A percentile compares a stretch with the other conserved stretches of the same genome.
Evolutionary conservation across 2,329 filamentous ascomycete genomes (phyloP).

Genomic region (Talaromyces sp.): DNA sequence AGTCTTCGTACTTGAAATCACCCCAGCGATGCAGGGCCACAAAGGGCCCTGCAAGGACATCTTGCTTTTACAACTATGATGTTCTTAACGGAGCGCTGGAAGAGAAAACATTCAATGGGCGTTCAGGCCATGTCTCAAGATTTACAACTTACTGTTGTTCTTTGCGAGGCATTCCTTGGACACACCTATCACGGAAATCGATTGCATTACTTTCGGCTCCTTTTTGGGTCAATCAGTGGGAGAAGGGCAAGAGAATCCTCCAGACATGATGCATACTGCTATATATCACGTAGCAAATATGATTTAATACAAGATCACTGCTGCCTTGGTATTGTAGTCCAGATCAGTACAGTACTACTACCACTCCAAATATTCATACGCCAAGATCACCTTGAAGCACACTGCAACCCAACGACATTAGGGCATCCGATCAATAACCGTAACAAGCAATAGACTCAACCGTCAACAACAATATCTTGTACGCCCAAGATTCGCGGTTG

Average conservation of each 20-base stretch:
- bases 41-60: slow-evolving; percentile 67
- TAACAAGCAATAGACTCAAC: not conserved
- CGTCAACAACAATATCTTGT: not conserved
- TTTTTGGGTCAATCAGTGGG: slow-evolving; percentile 29
- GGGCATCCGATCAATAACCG: slow-evolving; percentile 9
- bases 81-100: slow-evolving; percentile 81
- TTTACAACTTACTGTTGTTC: slow-evolving; percentile 19
- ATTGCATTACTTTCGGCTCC: slow-evolving; percentile 37
- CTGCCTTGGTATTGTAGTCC: not conserved
- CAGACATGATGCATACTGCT: slow-evolving; percentile 28
- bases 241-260: slow-evolving; percentile 40
- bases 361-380: not conserved
- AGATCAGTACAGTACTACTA: not conserved
- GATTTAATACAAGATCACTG: not conserved
- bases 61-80: slow-evolving; percentile 58
- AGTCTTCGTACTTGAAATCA: not conserved
- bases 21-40: slow-evolving; percentile 68
- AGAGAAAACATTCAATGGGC: slow-evolving; percentile 48
- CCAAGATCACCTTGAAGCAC: not conserved
- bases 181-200: slow-evolving; percentile 28
- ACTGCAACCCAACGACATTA: not conserved
- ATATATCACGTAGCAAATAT: not conserved
- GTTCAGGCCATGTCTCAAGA: slow-evolving; percentile 18
- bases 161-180: slow-evolving; percentile 17
- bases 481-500: not conserved